Evolutionary conservation across 2,329 filamentous ascomycete genomes (phyloP).

Genomic region (Trichophyton simii): DNA sequence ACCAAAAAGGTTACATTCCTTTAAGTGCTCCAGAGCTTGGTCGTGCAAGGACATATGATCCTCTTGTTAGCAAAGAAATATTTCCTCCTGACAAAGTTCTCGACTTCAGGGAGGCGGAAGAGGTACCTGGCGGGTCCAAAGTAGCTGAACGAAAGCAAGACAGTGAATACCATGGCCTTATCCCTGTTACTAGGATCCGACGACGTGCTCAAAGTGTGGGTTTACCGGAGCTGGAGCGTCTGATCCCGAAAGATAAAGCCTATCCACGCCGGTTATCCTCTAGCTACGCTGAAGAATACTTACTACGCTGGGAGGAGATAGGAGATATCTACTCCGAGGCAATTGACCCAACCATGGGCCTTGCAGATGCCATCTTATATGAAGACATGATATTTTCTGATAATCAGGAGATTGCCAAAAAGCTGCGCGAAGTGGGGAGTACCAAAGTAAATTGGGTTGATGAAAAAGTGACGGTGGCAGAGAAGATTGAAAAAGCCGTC

Average conservation of each 20-base stretch:
- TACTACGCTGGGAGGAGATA: conserved; percentile 27
- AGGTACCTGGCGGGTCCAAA: background rate
- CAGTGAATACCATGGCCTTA: background rate
- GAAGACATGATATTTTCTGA: conserved; percentile 31
- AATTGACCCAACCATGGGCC: conserved; percentile 26
- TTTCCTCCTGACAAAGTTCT: background rate
- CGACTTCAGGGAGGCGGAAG: background rate
- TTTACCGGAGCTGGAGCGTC: conserved; percentile 17
- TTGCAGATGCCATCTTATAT: conserved; percentile 30
- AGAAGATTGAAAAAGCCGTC: conserved; percentile 52
- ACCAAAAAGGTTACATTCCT: background rate
- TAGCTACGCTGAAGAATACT: conserved; percentile 35
- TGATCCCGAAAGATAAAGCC: conserved; percentile 18
- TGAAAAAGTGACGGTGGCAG: conserved; percentile 30
- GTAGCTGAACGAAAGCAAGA: background rate
- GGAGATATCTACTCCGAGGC: conserved; percentile 18
- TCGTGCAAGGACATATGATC: background rate
- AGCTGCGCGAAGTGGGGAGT: conserved; percentile 27
- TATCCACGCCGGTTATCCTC: conserved; percentile 36
- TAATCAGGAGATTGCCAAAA: conserved; percentile 23
- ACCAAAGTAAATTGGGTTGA: conserved; percentile 33
- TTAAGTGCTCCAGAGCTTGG: background rate
- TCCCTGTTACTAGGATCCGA: conserved; percentile 14
- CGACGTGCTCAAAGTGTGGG: conserved; percentile 28
- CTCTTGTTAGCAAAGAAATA: background rate